A percentile compares a stretch with the other conserved stretches of the same genome.
These are phyloP conservation scores for Orbilia ellipsospora DNA, from an alignment of 2,329 filamentous ascomycete genomes.

Conservation along the genomic window DNA sequence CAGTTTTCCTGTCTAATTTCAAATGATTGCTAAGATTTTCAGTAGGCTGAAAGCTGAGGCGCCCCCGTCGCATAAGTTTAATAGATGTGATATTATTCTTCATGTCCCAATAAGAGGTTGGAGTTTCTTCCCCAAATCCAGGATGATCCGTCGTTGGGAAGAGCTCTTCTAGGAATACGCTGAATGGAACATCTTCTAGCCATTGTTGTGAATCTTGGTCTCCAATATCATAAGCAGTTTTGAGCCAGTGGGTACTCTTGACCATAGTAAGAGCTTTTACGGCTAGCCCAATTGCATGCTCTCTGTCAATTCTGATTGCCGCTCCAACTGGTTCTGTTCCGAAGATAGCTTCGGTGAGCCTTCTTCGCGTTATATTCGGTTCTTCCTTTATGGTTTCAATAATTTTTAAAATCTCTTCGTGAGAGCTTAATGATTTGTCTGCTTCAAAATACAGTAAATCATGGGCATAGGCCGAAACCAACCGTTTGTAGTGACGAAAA, in stretches of 20 bases:
- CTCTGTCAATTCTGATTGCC: conserved; percentile 52
- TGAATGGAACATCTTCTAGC: conserved; percentile 54
- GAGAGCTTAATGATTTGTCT: conserved; percentile 26
- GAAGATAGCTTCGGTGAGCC: conserved; percentile 53
- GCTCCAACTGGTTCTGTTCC: conserved; percentile 3
- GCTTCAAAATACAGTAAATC: conserved; percentile 31
- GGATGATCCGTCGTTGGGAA: conserved; percentile 57
- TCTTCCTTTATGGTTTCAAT: conserved; percentile 55
- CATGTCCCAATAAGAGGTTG: conserved; percentile 43
- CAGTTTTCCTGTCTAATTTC: too few species aligned
- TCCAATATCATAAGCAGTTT: conserved; percentile 52
- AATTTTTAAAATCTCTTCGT: conserved; percentile 57
- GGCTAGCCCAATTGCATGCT: conserved; percentile 57
- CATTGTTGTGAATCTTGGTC: conserved; percentile 54
- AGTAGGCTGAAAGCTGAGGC: not conserved
- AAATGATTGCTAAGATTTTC: too few species aligned
- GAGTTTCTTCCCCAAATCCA: conserved; percentile 17
- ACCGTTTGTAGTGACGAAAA: conserved; percentile 56
- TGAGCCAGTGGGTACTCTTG: conserved; percentile 54
- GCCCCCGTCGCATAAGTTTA: conserved; percentile 50
- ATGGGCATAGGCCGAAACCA: conserved; percentile 46
- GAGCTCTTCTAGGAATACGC: conserved; percentile 49
- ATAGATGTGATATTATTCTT: conserved; percentile 56
- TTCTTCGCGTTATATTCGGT: conserved; percentile 45
- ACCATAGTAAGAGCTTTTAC: conserved; percentile 58